Evolutionary conservation across 2,329 filamentous ascomycete genomes (phyloP), one percentile per base, ranked within the genome.

Genomic region (Bipolaris cookei): DNA sequence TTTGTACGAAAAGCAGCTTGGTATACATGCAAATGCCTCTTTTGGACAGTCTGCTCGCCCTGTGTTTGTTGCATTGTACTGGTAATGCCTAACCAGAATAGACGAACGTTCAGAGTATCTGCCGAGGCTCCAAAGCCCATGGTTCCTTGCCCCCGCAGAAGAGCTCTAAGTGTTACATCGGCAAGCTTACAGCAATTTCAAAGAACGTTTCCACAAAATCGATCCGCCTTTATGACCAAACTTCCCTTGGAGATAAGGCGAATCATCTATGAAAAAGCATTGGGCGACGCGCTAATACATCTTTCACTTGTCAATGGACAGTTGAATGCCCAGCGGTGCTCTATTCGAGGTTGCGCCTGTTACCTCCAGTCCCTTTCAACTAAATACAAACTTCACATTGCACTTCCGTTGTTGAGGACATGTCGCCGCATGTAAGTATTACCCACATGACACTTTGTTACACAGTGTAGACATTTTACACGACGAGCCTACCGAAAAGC

Each of bases 351-450:
- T 1, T 37, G 54, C 43, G 21, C 37, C 20, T 57, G 50, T 32
- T 56, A 43, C 13, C 21, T 56, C 11, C 42, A 32, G 23, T 32
- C 34, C 14, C 35, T 23, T 10, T 5, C 35, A 32, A 18, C 37
- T 14, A 8, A 32, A 20, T 8, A 56, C 6, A 54, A 30, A 21
- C 32, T 67, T 3, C 39, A 42, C 1, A 41, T 67, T 16, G 52
- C 43, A 23, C 47, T 62, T 14, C 51, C 56, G 6, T 34, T 68
- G 23, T 25, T 69, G 45, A 60, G 56, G 18, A 66, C 67, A 2
- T 69, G 64, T 50, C 61, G 64, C 18, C 55, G 57, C n/a, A 61
- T 69, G 65, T 69, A 51, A 65, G 66, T 55, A 7, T 13, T 18
- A 3, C 18, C 20, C 35, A 25, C 6, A 5, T n/a, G 23, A 10